A percentile compares a stretch with the other conserved stretches of the same genome.
phyloP scores from a whole-genome alignment of 2,329 filamentous ascomycete genomes.

The Calonectria fujianensis region DNA sequence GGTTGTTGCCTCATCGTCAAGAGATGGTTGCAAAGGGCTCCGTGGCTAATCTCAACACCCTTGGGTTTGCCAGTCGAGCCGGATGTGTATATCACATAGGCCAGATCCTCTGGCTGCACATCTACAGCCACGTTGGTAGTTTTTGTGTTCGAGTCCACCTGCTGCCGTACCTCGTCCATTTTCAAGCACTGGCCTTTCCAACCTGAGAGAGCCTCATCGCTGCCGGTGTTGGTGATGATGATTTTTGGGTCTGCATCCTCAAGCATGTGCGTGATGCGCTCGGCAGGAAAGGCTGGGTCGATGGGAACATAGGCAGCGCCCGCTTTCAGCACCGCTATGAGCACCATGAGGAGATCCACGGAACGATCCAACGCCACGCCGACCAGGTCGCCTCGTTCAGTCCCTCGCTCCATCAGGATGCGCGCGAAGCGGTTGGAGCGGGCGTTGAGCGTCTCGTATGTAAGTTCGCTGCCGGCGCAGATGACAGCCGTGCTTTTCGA shows the following conservation, averaged over 20 bases:
- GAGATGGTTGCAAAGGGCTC: background rate
- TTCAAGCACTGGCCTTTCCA: conserved; percentile 1
- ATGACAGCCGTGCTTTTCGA: background rate
- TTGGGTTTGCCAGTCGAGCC: background rate
- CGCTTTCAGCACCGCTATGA: background rate
- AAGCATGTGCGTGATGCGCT: background rate
- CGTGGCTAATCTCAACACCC: background rate
- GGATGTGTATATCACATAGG: background rate
- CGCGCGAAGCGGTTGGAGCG: background rate
- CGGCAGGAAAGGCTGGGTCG: background rate
- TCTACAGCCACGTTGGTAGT: background rate
- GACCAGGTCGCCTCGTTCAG: background rate
- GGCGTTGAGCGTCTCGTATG: background rate
- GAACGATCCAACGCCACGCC: background rate
- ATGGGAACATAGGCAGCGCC: conserved; percentile 1
- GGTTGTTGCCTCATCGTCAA: background rate
- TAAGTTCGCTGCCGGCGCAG: background rate
- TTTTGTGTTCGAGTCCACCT: background rate
- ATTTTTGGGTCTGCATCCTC: background rate
- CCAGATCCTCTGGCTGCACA: background rate
- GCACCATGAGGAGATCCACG: background rate
- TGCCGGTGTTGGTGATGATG: background rate
- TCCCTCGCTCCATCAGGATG: background rate
- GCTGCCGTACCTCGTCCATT: background rate
- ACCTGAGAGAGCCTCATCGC: background rate